These are phyloP conservation scores for Penicillium riverlandense DNA, from an alignment of 495 filamentous ascomycete genomes.

Conservation along the genomic window DNA sequence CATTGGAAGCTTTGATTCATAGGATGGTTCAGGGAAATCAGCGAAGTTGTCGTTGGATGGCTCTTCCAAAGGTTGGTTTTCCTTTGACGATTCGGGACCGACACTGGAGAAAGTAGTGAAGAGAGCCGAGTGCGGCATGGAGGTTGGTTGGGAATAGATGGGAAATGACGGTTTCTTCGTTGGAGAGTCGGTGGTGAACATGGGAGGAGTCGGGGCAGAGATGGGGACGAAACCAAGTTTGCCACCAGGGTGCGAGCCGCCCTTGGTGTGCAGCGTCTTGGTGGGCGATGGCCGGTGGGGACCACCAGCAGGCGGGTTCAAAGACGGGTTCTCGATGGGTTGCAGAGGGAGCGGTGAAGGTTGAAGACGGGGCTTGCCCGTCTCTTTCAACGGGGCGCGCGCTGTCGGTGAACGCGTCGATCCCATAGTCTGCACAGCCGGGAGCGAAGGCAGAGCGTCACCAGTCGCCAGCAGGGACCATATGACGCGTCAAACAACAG, in stretches of 20 bases:
- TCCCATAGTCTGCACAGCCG: conserved; percentile 39
- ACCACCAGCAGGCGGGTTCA: conserved; percentile 46
- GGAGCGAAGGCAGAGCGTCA: conserved; percentile 5
- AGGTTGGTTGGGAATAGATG: conserved; percentile 22
- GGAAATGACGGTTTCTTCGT: conserved; percentile 64
- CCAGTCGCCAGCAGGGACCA: conserved; percentile 9
- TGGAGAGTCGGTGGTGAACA: conserved; percentile 76
- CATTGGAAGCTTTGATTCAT: conserved; percentile 50
- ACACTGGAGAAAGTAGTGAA: conserved; percentile 56
- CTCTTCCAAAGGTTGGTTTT: conserved; percentile 50
- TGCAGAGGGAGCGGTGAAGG: conserved; percentile 46
- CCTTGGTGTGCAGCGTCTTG: conserved; percentile 38
- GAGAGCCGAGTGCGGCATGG: conserved; percentile 55
- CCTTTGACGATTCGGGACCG: conserved; percentile 46
- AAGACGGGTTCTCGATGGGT: conserved; percentile 33
- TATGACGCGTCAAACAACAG: conserved; percentile 20
- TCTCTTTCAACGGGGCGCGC: conserved; percentile 41
- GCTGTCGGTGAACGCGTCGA: conserved; percentile 65
- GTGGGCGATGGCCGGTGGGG: conserved; percentile 53
- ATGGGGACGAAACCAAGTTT: conserved; percentile 54
- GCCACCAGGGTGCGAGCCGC: conserved; percentile 22
- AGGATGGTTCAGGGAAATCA: conserved; percentile 47
- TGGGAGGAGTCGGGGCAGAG: conserved; percentile 57
- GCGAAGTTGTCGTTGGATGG: conserved; percentile 44
- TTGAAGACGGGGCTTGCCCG: conserved; percentile 35